Evolutionary conservation across 202 grass and related monocot genomes (phyloP).

Genomic region (Zizania palustris): DNA sequence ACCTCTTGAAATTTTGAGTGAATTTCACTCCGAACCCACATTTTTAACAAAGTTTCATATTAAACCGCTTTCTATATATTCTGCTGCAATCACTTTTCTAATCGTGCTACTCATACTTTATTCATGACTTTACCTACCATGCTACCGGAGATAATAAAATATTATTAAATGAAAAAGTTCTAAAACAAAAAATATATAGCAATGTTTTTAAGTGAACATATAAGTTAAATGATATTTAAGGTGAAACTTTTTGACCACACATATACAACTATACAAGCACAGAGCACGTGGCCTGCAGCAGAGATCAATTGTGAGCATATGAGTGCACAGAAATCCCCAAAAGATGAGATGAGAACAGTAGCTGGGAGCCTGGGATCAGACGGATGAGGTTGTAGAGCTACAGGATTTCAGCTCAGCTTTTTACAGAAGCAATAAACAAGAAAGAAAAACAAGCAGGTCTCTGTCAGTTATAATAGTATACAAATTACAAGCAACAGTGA

Average conservation of each 20-base stretch:
- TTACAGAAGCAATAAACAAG: conserved; percentile 37
- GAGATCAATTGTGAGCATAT: neutral
- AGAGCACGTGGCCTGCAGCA: conserved; percentile 26
- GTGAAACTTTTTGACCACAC: neutral
- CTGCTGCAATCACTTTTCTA: too few species aligned
- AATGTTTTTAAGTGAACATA: too few species aligned
- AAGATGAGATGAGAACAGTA: conserved; percentile 21
- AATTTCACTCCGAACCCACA: too few species aligned
- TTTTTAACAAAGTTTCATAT: too few species aligned
- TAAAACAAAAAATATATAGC: too few species aligned
- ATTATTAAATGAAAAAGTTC: too few species aligned
- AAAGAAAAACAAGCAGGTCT: neutral
- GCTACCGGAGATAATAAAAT: too few species aligned
- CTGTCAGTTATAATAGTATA: neutral
- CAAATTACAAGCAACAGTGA: conserved; percentile 39
- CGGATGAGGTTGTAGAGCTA: conserved; percentile 32
- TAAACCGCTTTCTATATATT: too few species aligned
- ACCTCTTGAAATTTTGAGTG: too few species aligned
- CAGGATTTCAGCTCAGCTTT: conserved; percentile 17
- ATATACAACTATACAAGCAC: neutral
- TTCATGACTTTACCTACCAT: too few species aligned
- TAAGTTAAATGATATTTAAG: too few species aligned
- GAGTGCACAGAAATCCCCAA: conserved; percentile 22
- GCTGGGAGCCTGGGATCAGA: neutral
- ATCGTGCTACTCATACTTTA: too few species aligned